Evolutionary conservation across 208 protist genomes (phyloP).

Genomic region (Histomonas meleagridis): DNA sequence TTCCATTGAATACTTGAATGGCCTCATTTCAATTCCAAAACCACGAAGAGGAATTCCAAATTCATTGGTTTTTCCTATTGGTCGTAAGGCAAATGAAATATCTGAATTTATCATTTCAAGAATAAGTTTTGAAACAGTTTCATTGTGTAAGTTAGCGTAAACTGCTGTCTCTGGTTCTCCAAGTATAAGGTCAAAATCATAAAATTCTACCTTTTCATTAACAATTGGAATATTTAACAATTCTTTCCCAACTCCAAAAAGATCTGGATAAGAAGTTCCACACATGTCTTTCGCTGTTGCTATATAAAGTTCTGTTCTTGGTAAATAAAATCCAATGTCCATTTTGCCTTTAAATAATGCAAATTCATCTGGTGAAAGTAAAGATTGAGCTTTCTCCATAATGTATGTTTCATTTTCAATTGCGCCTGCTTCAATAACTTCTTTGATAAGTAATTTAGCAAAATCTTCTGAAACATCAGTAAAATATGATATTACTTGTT

Average conservation of each 20-base stretch:
- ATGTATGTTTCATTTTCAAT: not conserved
- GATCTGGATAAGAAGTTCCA: not conserved
- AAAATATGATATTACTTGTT: not conserved
- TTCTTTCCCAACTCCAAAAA: not conserved
- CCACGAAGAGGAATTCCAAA: not conserved
- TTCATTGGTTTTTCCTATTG: not conserved
- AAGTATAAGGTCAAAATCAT: not conserved
- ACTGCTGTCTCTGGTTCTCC: not conserved
- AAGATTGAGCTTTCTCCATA: not conserved
- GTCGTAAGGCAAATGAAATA: not conserved
- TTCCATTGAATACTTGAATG: constrained; percentile 33
- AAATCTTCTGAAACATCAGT: not conserved
- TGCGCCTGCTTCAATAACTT: not conserved
- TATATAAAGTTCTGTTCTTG: not conserved
- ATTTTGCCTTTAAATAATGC: not conserved
- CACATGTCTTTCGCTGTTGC: not conserved
- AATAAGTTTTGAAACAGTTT: not conserved
- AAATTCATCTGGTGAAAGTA: not conserved
- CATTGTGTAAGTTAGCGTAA: not conserved
- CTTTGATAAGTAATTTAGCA: not conserved
- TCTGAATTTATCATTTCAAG: not conserved
- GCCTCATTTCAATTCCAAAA: constrained; percentile 23
- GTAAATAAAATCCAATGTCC: not conserved
- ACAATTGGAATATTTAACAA: not conserved
- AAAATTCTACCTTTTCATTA: not conserved